phyloP scores from a whole-genome alignment of 768 basidiomycete species.

The Phaffia tasmanica region DNA sequence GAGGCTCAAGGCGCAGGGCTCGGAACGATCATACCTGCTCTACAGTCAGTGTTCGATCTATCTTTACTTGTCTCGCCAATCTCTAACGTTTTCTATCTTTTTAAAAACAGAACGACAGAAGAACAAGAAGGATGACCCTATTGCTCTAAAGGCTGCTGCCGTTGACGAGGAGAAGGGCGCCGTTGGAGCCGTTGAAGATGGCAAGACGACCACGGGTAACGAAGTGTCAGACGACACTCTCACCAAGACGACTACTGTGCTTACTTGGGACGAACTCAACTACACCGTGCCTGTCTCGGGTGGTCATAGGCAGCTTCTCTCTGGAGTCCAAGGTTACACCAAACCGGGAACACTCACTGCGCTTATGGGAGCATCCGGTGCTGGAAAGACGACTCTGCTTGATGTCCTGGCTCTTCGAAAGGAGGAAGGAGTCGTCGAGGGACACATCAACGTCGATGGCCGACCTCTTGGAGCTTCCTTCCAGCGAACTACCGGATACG shows the following conservation, averaged over 20 bases:
- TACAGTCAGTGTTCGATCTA: neutral
- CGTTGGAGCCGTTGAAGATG: constrained; percentile 50
- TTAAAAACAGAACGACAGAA: constrained; percentile 11
- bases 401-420: constrained; percentile 26
- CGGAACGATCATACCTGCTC: constrained; percentile 19
- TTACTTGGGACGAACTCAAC: constrained; percentile 65
- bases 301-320: constrained; percentile 36
- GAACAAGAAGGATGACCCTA: constrained; percentile 22
- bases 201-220: constrained; percentile 40
- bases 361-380: constrained; percentile 44
- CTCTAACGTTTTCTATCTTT: too few species aligned
- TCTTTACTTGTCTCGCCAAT: too few species aligned
- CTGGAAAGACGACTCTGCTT: constrained; percentile 39
- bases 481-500: constrained; percentile 43
- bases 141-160: constrained; percentile 8
- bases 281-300: constrained; percentile 46
- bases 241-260: constrained; percentile 43
- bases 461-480: constrained; percentile 39
- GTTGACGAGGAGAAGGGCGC: constrained; percentile 32
- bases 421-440: constrained; percentile 42
- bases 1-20: constrained; percentile 27
- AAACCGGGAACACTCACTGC: constrained; percentile 41
- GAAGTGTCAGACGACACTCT: constrained; percentile 35
- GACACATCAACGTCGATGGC: constrained; percentile 43
- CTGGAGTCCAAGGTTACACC: constrained; percentile 39